Percentiles rank a stretch among this genome's conserved stretches.
These are phyloP conservation scores for Magnusiomyces paraingens DNA, from an alignment of 1,139 yeast genomes.

Conservation along the genomic window DNA sequence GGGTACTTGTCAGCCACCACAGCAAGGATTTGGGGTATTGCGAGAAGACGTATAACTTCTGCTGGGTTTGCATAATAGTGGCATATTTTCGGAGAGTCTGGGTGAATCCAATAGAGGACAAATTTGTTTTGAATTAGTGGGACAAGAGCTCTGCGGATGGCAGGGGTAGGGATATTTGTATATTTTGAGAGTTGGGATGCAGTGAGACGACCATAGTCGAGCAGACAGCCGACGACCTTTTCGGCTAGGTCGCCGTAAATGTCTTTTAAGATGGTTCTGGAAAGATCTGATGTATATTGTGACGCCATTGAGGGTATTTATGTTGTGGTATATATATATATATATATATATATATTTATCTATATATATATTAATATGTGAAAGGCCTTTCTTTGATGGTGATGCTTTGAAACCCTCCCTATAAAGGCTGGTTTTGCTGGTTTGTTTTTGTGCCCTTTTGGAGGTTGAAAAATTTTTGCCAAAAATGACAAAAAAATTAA, in stretches of 20 bases:
- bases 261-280: constrained; percentile 31
- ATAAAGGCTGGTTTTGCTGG: not conserved
- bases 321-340: constrained; percentile 1
- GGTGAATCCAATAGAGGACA: constrained; percentile 38
- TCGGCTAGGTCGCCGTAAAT: constrained; percentile 36
- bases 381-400: not conserved
- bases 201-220: constrained; percentile 34
- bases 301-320: constrained; percentile 27
- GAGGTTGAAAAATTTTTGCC: not conserved
- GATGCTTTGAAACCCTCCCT: too few species aligned
- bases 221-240: constrained; percentile 30
- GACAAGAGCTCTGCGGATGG: constrained; percentile 35
- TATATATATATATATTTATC: not conserved
- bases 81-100: constrained; percentile 34
- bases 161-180: constrained; percentile 27
- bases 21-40: constrained; percentile 70
- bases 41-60: constrained; percentile 59
- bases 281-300: constrained; percentile 32
- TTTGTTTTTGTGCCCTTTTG: not conserved
- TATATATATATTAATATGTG: too few species aligned
- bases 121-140: constrained; percentile 38
- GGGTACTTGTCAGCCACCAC: constrained; percentile 43
- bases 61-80: constrained; percentile 57
- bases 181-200: constrained; percentile 28
- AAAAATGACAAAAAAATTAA: not conserved